phyloP scores from a whole-genome alignment of 306 rosid species.

The Argentina anserina region DNA sequence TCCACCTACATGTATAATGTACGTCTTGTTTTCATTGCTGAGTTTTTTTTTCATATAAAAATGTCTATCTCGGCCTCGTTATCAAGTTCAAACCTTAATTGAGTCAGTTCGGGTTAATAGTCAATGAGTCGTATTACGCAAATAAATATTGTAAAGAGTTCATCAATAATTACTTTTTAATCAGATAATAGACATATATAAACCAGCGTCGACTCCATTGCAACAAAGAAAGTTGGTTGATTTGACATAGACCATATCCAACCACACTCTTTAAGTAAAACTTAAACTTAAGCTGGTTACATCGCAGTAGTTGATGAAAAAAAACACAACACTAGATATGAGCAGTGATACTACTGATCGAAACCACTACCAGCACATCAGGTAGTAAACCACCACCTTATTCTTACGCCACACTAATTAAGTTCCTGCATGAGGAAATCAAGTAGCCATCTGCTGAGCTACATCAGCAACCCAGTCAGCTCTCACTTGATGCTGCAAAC shows the following conservation, averaged over 20 bases:
- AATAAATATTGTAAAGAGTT: not conserved
- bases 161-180: not conserved
- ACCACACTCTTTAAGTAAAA: not conserved
- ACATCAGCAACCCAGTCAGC: not conserved
- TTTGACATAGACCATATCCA: not conserved
- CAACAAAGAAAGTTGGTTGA: not conserved
- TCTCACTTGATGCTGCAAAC: constrained; percentile 17
- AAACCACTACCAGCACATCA: not conserved
- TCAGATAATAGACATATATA: not conserved
- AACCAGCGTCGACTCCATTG: no score
- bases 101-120: no score
- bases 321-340: not conserved
- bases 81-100: no score
- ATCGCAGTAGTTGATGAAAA: not conserved
- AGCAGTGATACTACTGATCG: not conserved
- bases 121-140: no score
- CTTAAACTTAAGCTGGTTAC: not conserved
- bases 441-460: not conserved
- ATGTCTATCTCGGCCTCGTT: no score
- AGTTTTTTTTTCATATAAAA: no score
- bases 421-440: not conserved
- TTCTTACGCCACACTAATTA: not conserved
- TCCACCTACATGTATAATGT: no score
- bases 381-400: not conserved
- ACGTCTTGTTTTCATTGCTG: no score